Percentiles rank a stretch among this genome's conserved stretches.
Conservation (phyloP, 139 green algal species). For the Pedinophyceae sp. region DNA sequence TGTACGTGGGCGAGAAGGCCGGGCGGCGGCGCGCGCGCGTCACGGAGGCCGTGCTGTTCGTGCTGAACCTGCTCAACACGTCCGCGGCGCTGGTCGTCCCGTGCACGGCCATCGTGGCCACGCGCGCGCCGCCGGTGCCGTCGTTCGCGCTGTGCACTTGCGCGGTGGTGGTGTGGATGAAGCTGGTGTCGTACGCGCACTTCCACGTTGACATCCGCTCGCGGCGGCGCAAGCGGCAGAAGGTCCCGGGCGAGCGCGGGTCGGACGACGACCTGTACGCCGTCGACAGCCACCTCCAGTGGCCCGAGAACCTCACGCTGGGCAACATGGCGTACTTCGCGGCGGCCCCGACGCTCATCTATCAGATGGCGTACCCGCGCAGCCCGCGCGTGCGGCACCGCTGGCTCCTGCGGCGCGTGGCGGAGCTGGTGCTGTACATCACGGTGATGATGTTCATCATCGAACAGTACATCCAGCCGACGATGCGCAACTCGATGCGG, state of each 20-base stretch:
- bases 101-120: slow-evolving; percentile 7
- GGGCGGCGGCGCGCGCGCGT: slow-evolving; percentile 33
- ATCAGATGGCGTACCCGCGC: slow-evolving; percentile 44
- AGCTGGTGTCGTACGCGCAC: slow-evolving; percentile 60
- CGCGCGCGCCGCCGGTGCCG: not conserved
- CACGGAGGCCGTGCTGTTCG: slow-evolving; percentile 30
- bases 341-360: slow-evolving; percentile 56
- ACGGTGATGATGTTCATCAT: slow-evolving; percentile 46
- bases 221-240: slow-evolving; percentile 11
- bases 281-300: slow-evolving; percentile 17
- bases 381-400: slow-evolving; percentile 17
- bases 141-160: not conserved
- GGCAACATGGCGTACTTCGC: slow-evolving; percentile 58
- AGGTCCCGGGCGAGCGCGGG: slow-evolving; percentile 35
- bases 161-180: slow-evolving; percentile 34
- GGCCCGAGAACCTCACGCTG: slow-evolving; percentile 58
- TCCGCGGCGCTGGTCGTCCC: slow-evolving; percentile 23
- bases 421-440: slow-evolving; percentile 27
- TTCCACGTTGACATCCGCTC: slow-evolving; percentile 44
- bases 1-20: slow-evolving; percentile 99
- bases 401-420: slow-evolving; percentile 30
- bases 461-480: slow-evolving; percentile 60
- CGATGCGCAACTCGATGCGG: slow-evolving; percentile 47
- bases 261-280: slow-evolving; percentile 1
- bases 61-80: slow-evolving; percentile 26